phyloP scores from a whole-genome alignment of 2,329 filamentous ascomycete species.

The Penicillium nordicum region DNA sequence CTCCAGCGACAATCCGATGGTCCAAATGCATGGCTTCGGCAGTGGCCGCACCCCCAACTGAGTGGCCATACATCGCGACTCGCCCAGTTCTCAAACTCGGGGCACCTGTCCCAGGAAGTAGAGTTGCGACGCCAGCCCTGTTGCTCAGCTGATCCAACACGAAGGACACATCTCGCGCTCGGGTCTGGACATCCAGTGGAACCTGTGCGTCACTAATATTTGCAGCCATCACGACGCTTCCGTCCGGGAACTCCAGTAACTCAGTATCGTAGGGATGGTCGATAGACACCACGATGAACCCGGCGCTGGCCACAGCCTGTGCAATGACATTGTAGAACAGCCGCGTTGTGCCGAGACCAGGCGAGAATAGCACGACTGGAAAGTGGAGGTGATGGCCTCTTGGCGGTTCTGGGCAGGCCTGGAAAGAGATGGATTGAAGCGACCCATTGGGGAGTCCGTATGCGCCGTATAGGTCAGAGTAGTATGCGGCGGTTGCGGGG shows the following conservation, averaged over 20 bases:
- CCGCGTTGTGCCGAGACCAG: conserved; percentile 27
- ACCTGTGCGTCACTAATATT: conserved; percentile 7
- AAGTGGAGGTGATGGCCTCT: not conserved
- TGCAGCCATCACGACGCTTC: conserved; percentile 8
- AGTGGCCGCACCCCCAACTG: conserved; percentile 23
- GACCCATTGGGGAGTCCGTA: conserved; percentile 26
- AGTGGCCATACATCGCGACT: conserved; percentile 21
- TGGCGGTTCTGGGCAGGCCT: conserved; percentile 13
- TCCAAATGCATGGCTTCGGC: conserved; percentile 16
- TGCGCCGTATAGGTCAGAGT: conserved; percentile 15
- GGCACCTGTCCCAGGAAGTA: conserved; percentile 3
- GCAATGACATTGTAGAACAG: conserved; percentile 31
- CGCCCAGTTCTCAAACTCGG: not conserved
- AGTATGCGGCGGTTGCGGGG: conserved; percentile 26
- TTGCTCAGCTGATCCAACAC: conserved; percentile 16
- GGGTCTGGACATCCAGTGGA: conserved; percentile 5
- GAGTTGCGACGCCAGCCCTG: not conserved
- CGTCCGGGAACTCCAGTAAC: conserved; percentile 35
- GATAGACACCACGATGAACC: conserved; percentile 35
- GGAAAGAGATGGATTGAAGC: conserved; percentile 25
- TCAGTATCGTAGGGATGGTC: conserved; percentile 38
- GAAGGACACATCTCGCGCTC: conserved; percentile 15
- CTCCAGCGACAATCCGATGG: conserved; percentile 16
- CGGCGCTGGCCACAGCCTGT: conserved; percentile 32
- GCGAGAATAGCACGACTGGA: conserved; percentile 36